phyloP scores from a whole-genome alignment of 2,329 filamentous ascomycete species.

The Aquanectria penicillioides region DNA sequence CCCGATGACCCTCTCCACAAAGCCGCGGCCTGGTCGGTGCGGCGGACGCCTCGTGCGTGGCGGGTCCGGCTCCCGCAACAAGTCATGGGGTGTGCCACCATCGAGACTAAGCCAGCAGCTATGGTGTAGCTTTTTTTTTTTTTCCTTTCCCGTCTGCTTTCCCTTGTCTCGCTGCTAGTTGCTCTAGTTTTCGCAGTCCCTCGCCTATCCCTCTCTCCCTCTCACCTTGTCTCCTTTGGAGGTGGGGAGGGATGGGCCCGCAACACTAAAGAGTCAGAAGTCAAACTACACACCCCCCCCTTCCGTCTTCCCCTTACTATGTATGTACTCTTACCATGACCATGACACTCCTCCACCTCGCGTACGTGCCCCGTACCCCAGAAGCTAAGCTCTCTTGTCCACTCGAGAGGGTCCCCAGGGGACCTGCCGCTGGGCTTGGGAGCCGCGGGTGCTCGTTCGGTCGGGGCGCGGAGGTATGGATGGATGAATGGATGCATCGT shows the following conservation, averaged over 20 bases:
- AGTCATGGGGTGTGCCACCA: too few species aligned
- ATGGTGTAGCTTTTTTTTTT: neutral
- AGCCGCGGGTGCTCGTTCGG: constrained; percentile 13
- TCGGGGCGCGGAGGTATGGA: constrained; percentile 10
- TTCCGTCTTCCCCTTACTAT: too few species aligned
- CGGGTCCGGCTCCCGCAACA: constrained; percentile 3
- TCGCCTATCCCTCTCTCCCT: neutral
- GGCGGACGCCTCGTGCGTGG: constrained; percentile 6
- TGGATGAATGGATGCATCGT: constrained; percentile 16
- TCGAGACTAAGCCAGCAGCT: neutral
- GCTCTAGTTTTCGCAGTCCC: too few species aligned
- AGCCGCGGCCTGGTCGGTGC: constrained; percentile 13
- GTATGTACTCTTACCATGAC: neutral
- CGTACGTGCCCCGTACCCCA: neutral
- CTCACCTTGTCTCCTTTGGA: too few species aligned
- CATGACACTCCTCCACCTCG: too few species aligned
- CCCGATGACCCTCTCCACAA: neutral
- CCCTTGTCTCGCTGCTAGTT: too few species aligned
- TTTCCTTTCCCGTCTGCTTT: neutral
- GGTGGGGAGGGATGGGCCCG: too few species aligned
- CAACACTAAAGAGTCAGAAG: constrained; percentile 9
- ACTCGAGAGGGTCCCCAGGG: too few species aligned
- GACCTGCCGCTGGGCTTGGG: neutral
- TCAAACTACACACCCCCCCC: neutral
- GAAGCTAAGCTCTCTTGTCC: too few species aligned